Base-by-base conservation (phyloP, 179 eudicot species). In the Beta corolliflora region DNA sequence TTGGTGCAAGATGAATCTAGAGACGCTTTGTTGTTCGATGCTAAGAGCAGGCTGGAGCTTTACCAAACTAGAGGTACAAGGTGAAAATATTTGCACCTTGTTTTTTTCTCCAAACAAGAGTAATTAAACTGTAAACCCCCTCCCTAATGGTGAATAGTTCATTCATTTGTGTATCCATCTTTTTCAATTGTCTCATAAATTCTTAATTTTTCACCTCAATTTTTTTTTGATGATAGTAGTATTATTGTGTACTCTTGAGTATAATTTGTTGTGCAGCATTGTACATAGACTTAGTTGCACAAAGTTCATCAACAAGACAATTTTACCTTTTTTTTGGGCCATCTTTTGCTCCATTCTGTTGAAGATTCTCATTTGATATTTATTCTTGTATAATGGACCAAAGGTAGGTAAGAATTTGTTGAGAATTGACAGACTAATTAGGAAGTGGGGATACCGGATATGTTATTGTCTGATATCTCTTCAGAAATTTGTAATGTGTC, bases 41-140 rank as follows among this genome's bases (percentile, higher is more conserved):
- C 92, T 31, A 93, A 89, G 85, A 80, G 89, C 53, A 88, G 87
- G 79, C 64, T 93, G 77, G 95, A 91, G 80, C 91, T 91, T 10
- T 93, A 88, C 84, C 97, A 91, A 64, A 90, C 93, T 16, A 87
- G 92, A 85, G 89, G 88, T 31, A 88, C 93, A 5, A 88, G 94
- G 82, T 91, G 85, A 63, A 60, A 10, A 18, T 14, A 5, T 36
- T 21, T n/a, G 12, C 11, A 31, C 58, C 16, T 25, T 1, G 23
- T 64, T 11, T 11, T 25, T 25, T 25, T 1, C 68, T 14, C 1
- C 11, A 64, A 23, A 13, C 9, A 19, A 52, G 12, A 31, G 56
- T 1, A 29, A 50, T 21, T 15, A 25, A 25, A 25, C 29, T 25
- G 29, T 7, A 18, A 53, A n/a, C 52, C 18, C 16, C 44, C 21